Evolutionary conservation across 2,329 filamentous ascomycete genomes (phyloP).

Genomic region (Botryotinia narcissicola): DNA sequence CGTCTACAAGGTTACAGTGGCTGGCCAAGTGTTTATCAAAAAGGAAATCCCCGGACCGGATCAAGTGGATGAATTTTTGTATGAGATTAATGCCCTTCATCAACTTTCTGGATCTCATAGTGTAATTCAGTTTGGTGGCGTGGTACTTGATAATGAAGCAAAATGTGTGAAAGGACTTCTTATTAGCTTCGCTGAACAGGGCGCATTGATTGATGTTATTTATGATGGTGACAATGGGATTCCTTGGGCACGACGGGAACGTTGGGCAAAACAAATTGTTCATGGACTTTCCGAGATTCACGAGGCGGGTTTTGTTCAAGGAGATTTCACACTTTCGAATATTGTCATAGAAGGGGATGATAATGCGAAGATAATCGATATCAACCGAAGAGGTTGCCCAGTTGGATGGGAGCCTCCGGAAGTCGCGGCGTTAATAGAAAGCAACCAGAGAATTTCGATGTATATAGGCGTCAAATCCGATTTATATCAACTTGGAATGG

Average conservation of each 20-base stretch:
- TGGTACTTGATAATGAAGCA: conserved; percentile 77
- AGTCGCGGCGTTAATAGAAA: conserved; percentile 78
- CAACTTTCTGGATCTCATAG: conserved; percentile 68
- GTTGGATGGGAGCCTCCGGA: conserved; percentile 98
- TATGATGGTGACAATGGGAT: conserved; percentile 69
- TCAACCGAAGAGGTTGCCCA: conserved; percentile 94
- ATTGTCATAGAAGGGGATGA: conserved; percentile 85
- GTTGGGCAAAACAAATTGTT: conserved; percentile 90
- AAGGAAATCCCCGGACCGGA: conserved; percentile 97
- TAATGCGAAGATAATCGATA: conserved; percentile 95
- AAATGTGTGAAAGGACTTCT: conserved; percentile 81
- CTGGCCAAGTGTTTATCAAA: conserved; percentile 75
- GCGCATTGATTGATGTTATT: conserved; percentile 85
- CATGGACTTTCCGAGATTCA: conserved; percentile 89
- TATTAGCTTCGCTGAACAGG: conserved; percentile 82
- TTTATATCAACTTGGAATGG: conserved; percentile 91
- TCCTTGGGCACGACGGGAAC: conserved; percentile 70
- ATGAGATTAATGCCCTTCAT: conserved; percentile 94
- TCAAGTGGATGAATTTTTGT: conserved; percentile 92
- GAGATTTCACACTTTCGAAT: conserved; percentile 95
- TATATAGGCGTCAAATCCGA: conserved; percentile 98
- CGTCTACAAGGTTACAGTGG: conserved; percentile 84
- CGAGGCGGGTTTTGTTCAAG: conserved; percentile 93
- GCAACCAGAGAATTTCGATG: conserved; percentile 87
- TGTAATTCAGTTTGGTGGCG: conserved; percentile 82